phyloP scores from a whole-genome alignment of 495 filamentous ascomycete species.

The Aspergillus bertholletiae region DNA sequence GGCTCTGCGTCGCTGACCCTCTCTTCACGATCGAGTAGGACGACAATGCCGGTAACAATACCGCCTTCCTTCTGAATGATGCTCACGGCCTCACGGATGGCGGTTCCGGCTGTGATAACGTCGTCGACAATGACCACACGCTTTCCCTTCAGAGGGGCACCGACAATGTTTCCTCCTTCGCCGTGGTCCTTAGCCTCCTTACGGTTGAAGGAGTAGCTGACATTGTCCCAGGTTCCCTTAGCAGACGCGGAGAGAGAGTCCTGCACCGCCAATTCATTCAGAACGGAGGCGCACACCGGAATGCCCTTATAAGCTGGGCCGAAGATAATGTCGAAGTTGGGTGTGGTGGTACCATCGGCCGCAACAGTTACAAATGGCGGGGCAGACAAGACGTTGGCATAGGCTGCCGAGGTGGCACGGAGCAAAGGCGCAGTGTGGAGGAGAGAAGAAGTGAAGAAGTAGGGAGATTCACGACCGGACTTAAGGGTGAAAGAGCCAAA shows the following conservation, averaged over 20 bases:
- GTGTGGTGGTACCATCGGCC: slow-evolving; percentile 28
- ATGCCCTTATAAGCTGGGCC: slow-evolving; percentile 97
- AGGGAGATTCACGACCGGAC: slow-evolving; percentile 88
- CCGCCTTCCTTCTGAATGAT: slow-evolving; percentile 82
- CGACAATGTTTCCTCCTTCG: slow-evolving; percentile 88
- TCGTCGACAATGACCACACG: slow-evolving; percentile 88
- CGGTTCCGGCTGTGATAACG: slow-evolving; percentile 92
- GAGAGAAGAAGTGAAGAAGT: slow-evolving; percentile 95
- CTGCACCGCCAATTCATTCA: slow-evolving; percentile 63
- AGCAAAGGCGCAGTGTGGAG: slow-evolving; percentile 77
- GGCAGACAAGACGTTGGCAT: slow-evolving; percentile 65
- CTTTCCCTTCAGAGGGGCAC: slow-evolving; percentile 78
- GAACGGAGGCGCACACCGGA: slow-evolving; percentile 70
- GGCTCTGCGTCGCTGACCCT: slow-evolving; percentile 55
- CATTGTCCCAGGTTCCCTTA: slow-evolving; percentile 38
- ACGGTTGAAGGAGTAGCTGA: slow-evolving; percentile 85
- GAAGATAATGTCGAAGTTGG: slow-evolving; percentile 41
- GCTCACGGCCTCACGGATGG: slow-evolving; percentile 82
- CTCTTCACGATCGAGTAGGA: slow-evolving; percentile 87
- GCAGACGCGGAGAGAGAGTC: slow-evolving; percentile 39
- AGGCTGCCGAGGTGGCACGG: slow-evolving; percentile 69
- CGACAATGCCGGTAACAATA: slow-evolving; percentile 74
- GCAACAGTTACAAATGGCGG: slow-evolving; percentile 39
- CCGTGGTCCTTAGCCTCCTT: slow-evolving; percentile 95
- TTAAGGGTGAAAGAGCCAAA: slow-evolving; percentile 91